These are phyloP conservation scores for Fusarium incarnatum DNA, from an alignment of 2,329 filamentous ascomycete species.

Conservation along the genomic window DNA sequence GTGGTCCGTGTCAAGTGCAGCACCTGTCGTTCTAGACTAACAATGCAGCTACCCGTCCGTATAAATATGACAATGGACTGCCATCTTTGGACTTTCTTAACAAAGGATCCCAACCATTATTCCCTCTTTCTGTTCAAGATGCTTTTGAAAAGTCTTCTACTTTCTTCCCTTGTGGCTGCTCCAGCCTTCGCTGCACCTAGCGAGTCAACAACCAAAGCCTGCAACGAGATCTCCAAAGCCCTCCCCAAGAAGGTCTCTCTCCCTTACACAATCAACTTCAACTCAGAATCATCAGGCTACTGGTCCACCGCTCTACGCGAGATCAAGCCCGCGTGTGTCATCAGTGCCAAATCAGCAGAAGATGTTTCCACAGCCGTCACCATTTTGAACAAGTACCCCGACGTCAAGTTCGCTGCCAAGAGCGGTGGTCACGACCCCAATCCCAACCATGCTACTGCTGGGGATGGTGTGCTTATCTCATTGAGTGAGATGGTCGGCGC, in stretches of 20 bases:
- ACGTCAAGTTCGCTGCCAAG: slow-evolving; percentile 25
- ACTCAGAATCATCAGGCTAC: neutral
- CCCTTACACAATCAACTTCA: slow-evolving; percentile 6
- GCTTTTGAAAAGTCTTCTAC: neutral
- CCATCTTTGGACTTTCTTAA: neutral
- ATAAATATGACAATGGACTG: neutral
- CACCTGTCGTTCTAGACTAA: neutral
- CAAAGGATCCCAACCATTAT: neutral
- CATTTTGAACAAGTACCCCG: slow-evolving; percentile 23
- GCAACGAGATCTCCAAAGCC: slow-evolving; percentile 12
- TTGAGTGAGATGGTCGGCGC: slow-evolving; percentile 15
- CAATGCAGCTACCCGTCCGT: neutral
- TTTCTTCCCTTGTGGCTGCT: neutral
- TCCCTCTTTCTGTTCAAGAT: neutral
- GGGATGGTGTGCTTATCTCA: slow-evolving; percentile 17
- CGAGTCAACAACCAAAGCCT: neutral
- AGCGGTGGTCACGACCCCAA: slow-evolving; percentile 27
- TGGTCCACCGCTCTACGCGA: slow-evolving; percentile 13
- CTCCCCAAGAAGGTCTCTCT: neutral
- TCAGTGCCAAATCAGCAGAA: neutral
- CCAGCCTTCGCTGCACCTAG: slow-evolving; percentile 24
- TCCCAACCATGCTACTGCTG: slow-evolving; percentile 7
- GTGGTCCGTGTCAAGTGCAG: neutral
- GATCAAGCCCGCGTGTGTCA: slow-evolving; percentile 20
- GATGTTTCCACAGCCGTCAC: slow-evolving; percentile 17